These are phyloP conservation scores for Boletus coffeatus DNA, from an alignment of 1,284 basidiomycete genomes.

Conservation along the genomic window DNA sequence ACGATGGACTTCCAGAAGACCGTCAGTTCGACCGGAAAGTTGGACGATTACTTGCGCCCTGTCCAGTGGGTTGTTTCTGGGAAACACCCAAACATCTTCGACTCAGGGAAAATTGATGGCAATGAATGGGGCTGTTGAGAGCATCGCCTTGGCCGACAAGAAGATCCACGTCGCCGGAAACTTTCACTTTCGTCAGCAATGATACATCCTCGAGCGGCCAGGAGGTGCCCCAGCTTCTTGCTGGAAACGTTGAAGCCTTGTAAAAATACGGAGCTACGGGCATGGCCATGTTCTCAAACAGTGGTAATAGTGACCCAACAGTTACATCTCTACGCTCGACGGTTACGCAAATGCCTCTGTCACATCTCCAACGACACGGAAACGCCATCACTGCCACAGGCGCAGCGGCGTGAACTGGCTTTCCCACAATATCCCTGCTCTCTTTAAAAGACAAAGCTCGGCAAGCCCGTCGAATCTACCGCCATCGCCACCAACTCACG, in stretches of 20 bases:
- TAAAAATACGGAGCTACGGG: constrained; percentile 65
- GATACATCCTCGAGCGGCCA: constrained; percentile 40
- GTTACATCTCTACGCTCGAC: constrained; percentile 57
- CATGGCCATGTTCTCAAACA: constrained; percentile 66
- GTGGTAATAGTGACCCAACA: constrained; percentile 41
- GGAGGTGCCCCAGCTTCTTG: constrained; percentile 48
- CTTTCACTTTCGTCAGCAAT: constrained; percentile 65
- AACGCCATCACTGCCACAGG: constrained; percentile 34
- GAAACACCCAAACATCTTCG: background rate
- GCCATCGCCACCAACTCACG: constrained; percentile 40
- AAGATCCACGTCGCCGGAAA: too few species aligned
- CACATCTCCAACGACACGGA: constrained; percentile 27
- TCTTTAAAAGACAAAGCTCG: constrained; percentile 52
- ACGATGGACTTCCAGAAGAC: constrained; percentile 30
- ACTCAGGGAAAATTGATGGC: too few species aligned
- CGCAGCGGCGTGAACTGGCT: constrained; percentile 45
- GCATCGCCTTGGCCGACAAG: too few species aligned
- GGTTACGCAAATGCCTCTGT: constrained; percentile 26
- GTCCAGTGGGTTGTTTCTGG: constrained; percentile 41
- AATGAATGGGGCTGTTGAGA: too few species aligned
- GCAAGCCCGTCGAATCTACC: constrained; percentile 48
- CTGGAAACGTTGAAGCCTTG: constrained; percentile 55
- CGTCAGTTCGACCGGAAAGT: background rate
- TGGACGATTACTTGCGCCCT: constrained; percentile 36
- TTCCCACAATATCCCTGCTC: constrained; percentile 39